Conservation (phyloP, 768 basidiomycete species). For the Amanita pallidorosea region DNA sequence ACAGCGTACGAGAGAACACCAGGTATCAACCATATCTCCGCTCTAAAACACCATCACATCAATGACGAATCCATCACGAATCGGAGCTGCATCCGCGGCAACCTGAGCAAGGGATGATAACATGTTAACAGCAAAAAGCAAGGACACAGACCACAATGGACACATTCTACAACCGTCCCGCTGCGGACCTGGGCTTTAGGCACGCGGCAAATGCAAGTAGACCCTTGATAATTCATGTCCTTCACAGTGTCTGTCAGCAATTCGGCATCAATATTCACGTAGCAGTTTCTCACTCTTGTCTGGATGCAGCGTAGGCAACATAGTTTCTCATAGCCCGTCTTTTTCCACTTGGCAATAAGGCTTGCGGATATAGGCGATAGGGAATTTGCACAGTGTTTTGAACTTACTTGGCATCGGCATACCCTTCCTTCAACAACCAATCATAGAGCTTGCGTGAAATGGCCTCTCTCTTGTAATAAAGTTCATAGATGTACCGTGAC, state of each 20-base stretch:
- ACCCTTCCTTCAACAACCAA: constrained; percentile 95
- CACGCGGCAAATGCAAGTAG: constrained; percentile 95
- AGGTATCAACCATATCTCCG: too few relatives aligned
- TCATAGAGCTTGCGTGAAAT: constrained; percentile 90
- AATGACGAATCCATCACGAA: constrained; percentile 29
- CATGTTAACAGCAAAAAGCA: not conserved
- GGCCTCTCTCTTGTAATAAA: constrained; percentile 97
- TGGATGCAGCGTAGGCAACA: constrained; percentile 97
- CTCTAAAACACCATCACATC: not conserved
- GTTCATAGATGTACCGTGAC: constrained; percentile 93
- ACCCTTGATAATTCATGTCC: constrained; percentile 99
- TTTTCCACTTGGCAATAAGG: constrained; percentile 99
- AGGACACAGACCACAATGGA: constrained; percentile 77
- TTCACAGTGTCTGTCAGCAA: constrained; percentile 16
- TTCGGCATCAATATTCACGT: not conserved
- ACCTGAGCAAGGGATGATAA: constrained; percentile 30
- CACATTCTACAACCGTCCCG: constrained; percentile 92
- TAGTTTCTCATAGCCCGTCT: constrained; percentile 94
- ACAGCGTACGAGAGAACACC: too few relatives aligned
- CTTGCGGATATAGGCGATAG: constrained; percentile 28
- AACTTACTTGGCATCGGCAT: constrained; percentile 85
- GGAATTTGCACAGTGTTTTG: constrained; percentile 13
- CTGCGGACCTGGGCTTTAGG: constrained; percentile 87
- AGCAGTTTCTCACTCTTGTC: constrained; percentile 52
- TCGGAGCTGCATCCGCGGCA: constrained; percentile 90